These are phyloP conservation scores for Isatis lusitanica DNA, from an alignment of 441 rosid species.

Conservation along the genomic window DNA sequence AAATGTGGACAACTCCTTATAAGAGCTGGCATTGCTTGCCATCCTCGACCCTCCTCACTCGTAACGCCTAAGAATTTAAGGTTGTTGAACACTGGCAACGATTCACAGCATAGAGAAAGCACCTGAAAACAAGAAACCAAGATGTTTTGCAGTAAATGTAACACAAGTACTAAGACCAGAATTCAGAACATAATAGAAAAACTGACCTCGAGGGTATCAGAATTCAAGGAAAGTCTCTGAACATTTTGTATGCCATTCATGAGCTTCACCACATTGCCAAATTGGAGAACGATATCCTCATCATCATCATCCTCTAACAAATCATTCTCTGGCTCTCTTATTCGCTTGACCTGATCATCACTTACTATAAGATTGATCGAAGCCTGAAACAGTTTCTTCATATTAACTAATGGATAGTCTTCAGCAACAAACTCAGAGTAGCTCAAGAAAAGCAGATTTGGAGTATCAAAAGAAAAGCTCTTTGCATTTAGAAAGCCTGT, in stretches of 20 bases:
- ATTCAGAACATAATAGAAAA: background rate
- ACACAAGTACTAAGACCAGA: background rate
- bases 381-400: background rate
- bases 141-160: background rate
- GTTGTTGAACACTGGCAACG: background rate
- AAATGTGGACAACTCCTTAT: background rate
- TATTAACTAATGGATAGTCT: slow-evolving; percentile 15
- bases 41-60: background rate
- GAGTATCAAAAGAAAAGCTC: slow-evolving; percentile 24
- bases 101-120: background rate
- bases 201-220: slow-evolving; percentile 8
- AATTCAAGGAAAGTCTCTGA: background rate
- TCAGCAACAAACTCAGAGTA: slow-evolving; percentile 6
- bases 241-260: slow-evolving; percentile 1
- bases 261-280: slow-evolving; percentile 20
- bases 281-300: background rate
- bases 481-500: background rate
- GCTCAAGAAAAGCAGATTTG: slow-evolving; percentile 1
- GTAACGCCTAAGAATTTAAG: background rate
- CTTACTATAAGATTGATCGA: background rate
- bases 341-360: background rate
- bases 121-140: background rate
- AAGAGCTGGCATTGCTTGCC: background rate
- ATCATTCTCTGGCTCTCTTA: slow-evolving; percentile 1
- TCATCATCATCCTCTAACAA: too few relatives aligned